Evolutionary conservation across 371 early-diverging fungal species (phyloP).

Genomic region (Mortierella sp.): DNA sequence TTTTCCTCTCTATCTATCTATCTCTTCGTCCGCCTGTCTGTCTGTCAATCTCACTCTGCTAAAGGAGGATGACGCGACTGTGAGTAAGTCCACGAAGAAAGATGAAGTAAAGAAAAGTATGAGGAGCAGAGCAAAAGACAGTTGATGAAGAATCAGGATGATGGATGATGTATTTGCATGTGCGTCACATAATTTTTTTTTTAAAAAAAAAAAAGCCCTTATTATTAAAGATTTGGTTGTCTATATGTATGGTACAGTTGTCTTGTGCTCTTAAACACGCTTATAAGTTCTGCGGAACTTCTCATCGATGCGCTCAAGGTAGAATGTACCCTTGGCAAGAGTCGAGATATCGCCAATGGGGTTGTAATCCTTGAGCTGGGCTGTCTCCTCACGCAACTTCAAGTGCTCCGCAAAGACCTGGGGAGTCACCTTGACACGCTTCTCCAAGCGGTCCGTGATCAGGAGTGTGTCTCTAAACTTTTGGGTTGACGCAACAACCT

Average conservation of each 20-base stretch:
- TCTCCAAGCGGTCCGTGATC: constrained; percentile 78
- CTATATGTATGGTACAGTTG: too few species aligned
- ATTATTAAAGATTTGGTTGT: too few species aligned
- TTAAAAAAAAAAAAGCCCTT: too few species aligned
- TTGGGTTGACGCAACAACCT: constrained; percentile 75
- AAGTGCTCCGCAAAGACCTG: constrained; percentile 85
- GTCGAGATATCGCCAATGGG: constrained; percentile 75
- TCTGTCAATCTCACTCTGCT: neutral
- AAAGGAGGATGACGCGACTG: neutral
- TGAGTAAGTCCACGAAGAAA: neutral
- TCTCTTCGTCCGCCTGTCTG: neutral
- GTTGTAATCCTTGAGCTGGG: constrained; percentile 83
- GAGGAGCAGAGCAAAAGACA: too few species aligned
- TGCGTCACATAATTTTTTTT: neutral
- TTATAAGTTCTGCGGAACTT: constrained; percentile 92
- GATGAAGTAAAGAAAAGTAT: neutral
- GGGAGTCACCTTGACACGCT: constrained; percentile 83
- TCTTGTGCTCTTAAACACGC: too few species aligned
- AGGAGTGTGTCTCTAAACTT: constrained; percentile 73
- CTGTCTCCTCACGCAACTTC: constrained; percentile 89
- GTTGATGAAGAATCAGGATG: too few species aligned
- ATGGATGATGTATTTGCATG: neutral
- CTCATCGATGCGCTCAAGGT: constrained; percentile 89
- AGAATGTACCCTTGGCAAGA: constrained; percentile 81
- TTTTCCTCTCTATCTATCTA: too few species aligned